Percentiles rank a stretch among this genome's conserved stretches.
phyloP scores from a whole-genome alignment of 1,284 basidiomycete species.

The Stygiomarasmius scandens region DNA sequence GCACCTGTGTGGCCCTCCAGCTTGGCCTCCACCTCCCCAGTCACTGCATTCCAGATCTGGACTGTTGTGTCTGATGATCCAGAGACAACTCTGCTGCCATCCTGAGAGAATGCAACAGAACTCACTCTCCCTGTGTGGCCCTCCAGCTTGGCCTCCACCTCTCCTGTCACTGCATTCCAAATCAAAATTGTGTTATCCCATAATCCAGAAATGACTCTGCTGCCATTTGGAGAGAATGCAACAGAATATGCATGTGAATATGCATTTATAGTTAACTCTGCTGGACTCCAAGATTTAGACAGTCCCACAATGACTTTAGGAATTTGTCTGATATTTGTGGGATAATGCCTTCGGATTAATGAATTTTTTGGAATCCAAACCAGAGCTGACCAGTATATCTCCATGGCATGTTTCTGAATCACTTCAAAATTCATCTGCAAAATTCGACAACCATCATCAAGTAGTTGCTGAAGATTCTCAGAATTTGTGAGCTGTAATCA shows the following conservation, averaged over 20 bases:
- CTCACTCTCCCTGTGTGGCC: no score
- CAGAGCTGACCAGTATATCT: slow-evolving; percentile 18
- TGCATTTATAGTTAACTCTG: slow-evolving; percentile 1
- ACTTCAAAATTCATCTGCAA: slow-evolving; percentile 18
- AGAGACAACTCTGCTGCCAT: no score
- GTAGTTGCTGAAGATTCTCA: slow-evolving; percentile 9
- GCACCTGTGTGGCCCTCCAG: no score
- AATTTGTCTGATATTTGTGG: background rate
- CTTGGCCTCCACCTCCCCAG: no score
- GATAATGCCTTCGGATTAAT: slow-evolving; percentile 12
- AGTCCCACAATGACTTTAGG: background rate
- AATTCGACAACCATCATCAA: slow-evolving; percentile 15
- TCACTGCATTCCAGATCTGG: no score
- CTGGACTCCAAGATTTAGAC: background rate
- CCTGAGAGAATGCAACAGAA: no score
- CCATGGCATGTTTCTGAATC: slow-evolving; percentile 12
- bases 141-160: no score
- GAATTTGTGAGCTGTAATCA: background rate
- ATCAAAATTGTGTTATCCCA: no score
- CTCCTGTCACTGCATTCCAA: no score
- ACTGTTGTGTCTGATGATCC: no score
- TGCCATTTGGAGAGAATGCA: slow-evolving; percentile 5
- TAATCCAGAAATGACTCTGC: no score
- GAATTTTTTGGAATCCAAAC: slow-evolving; percentile 20
- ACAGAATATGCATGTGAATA: slow-evolving; percentile 3